Evolutionary conservation across 1,284 basidiomycete species (phyloP).

Genomic region (Apiotrichum sp.): DNA sequence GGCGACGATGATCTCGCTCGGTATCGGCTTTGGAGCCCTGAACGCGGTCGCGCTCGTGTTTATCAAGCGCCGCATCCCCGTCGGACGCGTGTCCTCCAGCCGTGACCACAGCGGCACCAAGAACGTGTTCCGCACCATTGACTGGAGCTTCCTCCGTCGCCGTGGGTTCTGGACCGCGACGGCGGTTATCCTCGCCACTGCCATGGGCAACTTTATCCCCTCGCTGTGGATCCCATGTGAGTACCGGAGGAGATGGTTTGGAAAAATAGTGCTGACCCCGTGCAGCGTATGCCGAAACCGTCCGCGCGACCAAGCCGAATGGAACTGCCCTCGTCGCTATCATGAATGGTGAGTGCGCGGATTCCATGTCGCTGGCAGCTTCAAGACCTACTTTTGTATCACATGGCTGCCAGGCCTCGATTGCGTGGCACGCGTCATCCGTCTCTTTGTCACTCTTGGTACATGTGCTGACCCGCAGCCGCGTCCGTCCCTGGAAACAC

Average conservation of each 20-base stretch:
- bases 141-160: constrained; percentile 28
- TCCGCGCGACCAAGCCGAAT: constrained; percentile 30
- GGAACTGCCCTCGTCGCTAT: constrained; percentile 42
- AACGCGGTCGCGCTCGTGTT: constrained; percentile 33
- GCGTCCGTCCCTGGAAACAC: constrained; percentile 42
- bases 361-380: not conserved
- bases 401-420: too few relatives aligned
- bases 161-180: constrained; percentile 30
- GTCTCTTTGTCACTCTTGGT: too few relatives aligned
- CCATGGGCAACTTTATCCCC: constrained; percentile 45
- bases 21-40: constrained; percentile 29
- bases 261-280: too few relatives aligned
- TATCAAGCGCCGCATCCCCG: constrained; percentile 40
- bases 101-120: not conserved
- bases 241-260: constrained; percentile 6
- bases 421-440: too few relatives aligned
- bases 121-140: constrained; percentile 10
- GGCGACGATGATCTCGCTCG: constrained; percentile 38
- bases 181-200: constrained; percentile 35
- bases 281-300: constrained; percentile 33
- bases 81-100: constrained; percentile 3
- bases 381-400: too few relatives aligned
- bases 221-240: constrained; percentile 42
- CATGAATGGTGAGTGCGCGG: constrained; percentile 29
- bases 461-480: constrained; percentile 4